These are phyloP conservation scores for Naumovozyma baii DNA, from an alignment of 805 yeast genomes.

Conservation along the genomic window DNA sequence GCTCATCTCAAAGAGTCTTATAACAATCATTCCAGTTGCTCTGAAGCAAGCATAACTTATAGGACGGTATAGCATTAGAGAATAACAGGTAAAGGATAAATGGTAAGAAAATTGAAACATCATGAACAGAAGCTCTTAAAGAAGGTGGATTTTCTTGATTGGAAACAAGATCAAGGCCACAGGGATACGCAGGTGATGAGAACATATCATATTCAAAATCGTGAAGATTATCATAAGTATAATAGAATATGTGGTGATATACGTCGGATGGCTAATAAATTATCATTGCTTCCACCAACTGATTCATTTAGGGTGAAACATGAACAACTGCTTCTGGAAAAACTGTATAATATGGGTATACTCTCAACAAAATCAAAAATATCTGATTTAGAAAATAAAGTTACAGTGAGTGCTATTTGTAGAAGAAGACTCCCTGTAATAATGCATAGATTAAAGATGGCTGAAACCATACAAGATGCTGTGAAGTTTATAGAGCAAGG, in stretches of 20 bases:
- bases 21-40: background rate
- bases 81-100: conserved; percentile 19
- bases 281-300: conserved; percentile 74
- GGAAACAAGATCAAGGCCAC: conserved; percentile 95
- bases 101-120: conserved; percentile 84
- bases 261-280: conserved; percentile 74
- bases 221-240: conserved; percentile 93
- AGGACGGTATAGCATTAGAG: background rate
- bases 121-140: conserved; percentile 92
- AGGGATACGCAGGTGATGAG: conserved; percentile 96
- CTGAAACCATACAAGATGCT: conserved; percentile 80
- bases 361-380: conserved; percentile 82
- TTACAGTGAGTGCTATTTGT: conserved; percentile 87
- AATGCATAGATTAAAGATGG: conserved; percentile 91
- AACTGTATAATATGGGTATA: conserved; percentile 81
- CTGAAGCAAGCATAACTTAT: background rate
- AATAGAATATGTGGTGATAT: conserved; percentile 88
- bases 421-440: conserved; percentile 89
- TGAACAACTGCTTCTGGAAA: conserved; percentile 79
- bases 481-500: conserved; percentile 92
- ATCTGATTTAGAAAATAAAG: conserved; percentile 82
- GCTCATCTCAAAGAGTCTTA: conserved; percentile 1
- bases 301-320: conserved; percentile 85
- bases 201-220: conserved; percentile 82
- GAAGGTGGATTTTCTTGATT: conserved; percentile 92